phyloP scores from a whole-genome alignment of 2,329 filamentous ascomycete genomes.

The Zymoseptoria crescenta region DNA sequence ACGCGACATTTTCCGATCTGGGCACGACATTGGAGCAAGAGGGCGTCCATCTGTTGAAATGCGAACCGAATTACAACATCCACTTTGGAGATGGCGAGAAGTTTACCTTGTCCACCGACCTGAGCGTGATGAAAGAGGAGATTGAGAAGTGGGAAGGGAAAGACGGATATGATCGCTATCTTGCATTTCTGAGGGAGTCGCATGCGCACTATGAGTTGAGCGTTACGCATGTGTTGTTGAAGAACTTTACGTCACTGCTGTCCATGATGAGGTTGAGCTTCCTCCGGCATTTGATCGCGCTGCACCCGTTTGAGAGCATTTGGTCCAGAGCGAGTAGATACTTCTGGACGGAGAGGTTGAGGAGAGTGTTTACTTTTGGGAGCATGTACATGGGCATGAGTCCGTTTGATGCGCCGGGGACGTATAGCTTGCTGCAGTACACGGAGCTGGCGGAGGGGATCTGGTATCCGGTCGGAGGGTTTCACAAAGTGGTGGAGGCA shows the following conservation, averaged over 20 bases:
- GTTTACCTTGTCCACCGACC: slow-evolving; percentile 60
- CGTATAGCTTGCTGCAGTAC: slow-evolving; percentile 66
- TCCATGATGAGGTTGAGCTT: slow-evolving; percentile 54
- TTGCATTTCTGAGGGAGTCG: slow-evolving; percentile 58
- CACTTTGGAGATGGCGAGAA: slow-evolving; percentile 62
- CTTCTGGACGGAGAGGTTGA: slow-evolving; percentile 60
- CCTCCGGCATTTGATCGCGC: slow-evolving; percentile 47
- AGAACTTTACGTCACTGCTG: slow-evolving; percentile 56
- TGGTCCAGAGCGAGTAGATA: slow-evolving; percentile 59
- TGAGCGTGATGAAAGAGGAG: slow-evolving; percentile 61
- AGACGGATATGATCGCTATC: slow-evolving; percentile 62
- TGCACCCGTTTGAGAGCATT: slow-evolving; percentile 66
- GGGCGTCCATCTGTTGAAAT: slow-evolving; percentile 61
- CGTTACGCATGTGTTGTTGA: slow-evolving; percentile 56
- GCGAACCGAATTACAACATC: slow-evolving; percentile 67
- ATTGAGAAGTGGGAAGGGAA: slow-evolving; percentile 67
- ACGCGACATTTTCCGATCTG: slow-evolving; percentile 60
- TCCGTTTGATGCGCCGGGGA: slow-evolving; percentile 67
- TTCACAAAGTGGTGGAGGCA: slow-evolving; percentile 55
- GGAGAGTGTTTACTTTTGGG: slow-evolving; percentile 66
- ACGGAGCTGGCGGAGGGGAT: slow-evolving; percentile 69
- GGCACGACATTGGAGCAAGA: slow-evolving; percentile 58
- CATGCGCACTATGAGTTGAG: slow-evolving; percentile 64
- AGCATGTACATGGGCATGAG: slow-evolving; percentile 82
- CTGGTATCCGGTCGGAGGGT: slow-evolving; percentile 66